phyloP scores from a whole-genome alignment of 352 stramenopile genomes.

The Thalassiosira sp. region DNA sequence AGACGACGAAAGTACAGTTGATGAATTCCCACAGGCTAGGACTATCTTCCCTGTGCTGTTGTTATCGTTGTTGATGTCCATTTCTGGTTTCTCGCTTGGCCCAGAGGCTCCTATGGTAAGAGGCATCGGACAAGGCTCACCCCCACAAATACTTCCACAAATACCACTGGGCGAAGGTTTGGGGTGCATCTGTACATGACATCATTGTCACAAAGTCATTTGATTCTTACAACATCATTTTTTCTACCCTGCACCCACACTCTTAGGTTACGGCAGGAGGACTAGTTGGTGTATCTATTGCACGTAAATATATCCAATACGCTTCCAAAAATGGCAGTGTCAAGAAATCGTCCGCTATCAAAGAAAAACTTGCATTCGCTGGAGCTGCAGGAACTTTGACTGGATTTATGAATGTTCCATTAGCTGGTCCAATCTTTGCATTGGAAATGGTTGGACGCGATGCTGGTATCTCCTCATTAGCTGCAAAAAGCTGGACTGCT shows the following conservation, averaged over 20 bases:
- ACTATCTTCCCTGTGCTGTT: constrained; percentile 50
- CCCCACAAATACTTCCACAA: too few relatives aligned
- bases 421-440: constrained; percentile 70
- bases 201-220: too few relatives aligned
- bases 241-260: neutral
- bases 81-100: constrained; percentile 67
- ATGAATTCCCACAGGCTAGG: constrained; percentile 8
- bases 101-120: constrained; percentile 76
- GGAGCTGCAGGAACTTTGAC: constrained; percentile 67
- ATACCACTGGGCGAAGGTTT: too few relatives aligned
- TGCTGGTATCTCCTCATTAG: constrained; percentile 37
- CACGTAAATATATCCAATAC: constrained; percentile 38
- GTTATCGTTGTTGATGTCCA: constrained; percentile 55
- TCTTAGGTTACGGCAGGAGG: constrained; percentile 43
- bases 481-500: constrained; percentile 35
- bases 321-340: neutral
- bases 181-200: too few relatives aligned
- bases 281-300: constrained; percentile 58
- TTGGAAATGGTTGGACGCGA: constrained; percentile 57
- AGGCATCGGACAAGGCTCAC: too few relatives aligned
- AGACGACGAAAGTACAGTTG: constrained; percentile 18
- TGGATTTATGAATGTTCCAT: constrained; percentile 69
- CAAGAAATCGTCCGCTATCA: constrained; percentile 7
- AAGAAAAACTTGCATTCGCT: constrained; percentile 60
- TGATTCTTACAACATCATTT: too few relatives aligned